Percentiles rank a stretch among this genome's conserved stretches.
These are phyloP conservation scores for Magnusiomyces ingens DNA, from an alignment of 1,139 yeast genomes.

Conservation along the genomic window DNA sequence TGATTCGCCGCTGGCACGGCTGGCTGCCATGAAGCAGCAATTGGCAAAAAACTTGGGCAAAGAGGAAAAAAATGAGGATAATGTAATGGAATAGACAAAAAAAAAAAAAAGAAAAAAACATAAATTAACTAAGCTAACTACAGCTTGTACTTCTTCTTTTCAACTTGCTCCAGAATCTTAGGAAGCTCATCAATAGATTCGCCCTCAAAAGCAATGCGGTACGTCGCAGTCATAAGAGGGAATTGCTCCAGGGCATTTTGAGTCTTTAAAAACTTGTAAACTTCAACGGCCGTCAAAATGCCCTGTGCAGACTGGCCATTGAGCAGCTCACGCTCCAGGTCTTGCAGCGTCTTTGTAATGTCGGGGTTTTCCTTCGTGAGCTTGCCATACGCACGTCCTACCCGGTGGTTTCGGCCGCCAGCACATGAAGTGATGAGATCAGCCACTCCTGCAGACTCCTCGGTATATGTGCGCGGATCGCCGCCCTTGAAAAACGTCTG, in stretches of 20 bases:
- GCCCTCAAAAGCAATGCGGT: constrained; percentile 69
- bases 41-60: constrained; percentile 1
- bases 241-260: constrained; percentile 59
- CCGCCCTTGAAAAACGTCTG: constrained; percentile 65
- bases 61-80: neutral
- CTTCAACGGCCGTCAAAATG: constrained; percentile 80
- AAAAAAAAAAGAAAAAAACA: neutral
- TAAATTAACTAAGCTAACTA: neutral
- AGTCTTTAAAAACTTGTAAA: constrained; percentile 68
- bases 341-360: constrained; percentile 62
- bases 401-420: constrained; percentile 91
- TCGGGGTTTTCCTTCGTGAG: constrained; percentile 28
- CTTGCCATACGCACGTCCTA: constrained; percentile 60
- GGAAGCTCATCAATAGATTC: constrained; percentile 28
- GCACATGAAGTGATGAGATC: constrained; percentile 94
- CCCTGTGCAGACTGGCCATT: constrained; percentile 97
- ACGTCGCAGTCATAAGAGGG: constrained; percentile 84
- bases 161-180: constrained; percentile 21
- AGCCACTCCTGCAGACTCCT: constrained; percentile 94
- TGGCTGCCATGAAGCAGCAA: neutral
- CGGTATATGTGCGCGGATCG: constrained; percentile 71
- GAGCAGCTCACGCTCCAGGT: constrained; percentile 72
- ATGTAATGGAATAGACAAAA: constrained; percentile 1
- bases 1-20: constrained; percentile 1
- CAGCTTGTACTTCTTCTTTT: neutral